Conservation (phyloP, 2,329 filamentous ascomycete species). For the Colletotrichum musicola region DNA sequence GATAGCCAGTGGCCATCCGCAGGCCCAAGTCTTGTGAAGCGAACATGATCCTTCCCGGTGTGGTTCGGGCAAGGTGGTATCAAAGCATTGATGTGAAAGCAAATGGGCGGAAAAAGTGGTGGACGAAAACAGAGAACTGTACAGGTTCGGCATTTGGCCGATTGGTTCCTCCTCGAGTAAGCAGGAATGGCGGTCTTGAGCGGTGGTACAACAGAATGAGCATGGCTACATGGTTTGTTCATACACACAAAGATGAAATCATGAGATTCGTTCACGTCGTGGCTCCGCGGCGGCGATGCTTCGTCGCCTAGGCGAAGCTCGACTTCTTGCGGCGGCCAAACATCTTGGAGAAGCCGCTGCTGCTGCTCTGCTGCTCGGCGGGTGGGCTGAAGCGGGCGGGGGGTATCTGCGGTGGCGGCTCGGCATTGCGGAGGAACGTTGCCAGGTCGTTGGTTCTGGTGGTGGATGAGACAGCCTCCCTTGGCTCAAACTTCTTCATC, state of each 20-base stretch:
- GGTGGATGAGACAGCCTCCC: conserved; percentile 60
- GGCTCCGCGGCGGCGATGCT: conserved; percentile 20
- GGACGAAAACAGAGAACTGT: conserved; percentile 4
- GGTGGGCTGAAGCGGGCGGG: conserved; percentile 43
- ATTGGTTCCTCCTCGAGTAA: neutral
- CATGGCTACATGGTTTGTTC: conserved; percentile 22
- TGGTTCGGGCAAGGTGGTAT: conserved; percentile 32
- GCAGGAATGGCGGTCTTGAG: conserved; percentile 3
- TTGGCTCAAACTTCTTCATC: conserved; percentile 71
- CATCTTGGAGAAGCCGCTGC: conserved; percentile 59
- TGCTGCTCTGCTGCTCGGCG: conserved; percentile 44
- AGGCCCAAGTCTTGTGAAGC: conserved; percentile 17
- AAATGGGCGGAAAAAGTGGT: conserved; percentile 10
- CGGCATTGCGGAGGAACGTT: conserved; percentile 78
- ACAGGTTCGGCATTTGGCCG: conserved; percentile 5
- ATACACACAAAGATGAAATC: conserved; percentile 27
- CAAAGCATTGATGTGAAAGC: conserved; percentile 26
- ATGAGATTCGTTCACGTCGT: conserved; percentile 35
- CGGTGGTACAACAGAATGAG: conserved; percentile 7
- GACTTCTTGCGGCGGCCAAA: conserved; percentile 65
- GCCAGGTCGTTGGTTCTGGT: conserved; percentile 76
- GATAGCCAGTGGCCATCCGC: conserved; percentile 9
- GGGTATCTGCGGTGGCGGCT: conserved; percentile 64
- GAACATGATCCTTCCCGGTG: conserved; percentile 32
- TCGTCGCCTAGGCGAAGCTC: conserved; percentile 45